Base-by-base conservation (phyloP, 805 yeast species). In the Saturnispora halmiae region DNA sequence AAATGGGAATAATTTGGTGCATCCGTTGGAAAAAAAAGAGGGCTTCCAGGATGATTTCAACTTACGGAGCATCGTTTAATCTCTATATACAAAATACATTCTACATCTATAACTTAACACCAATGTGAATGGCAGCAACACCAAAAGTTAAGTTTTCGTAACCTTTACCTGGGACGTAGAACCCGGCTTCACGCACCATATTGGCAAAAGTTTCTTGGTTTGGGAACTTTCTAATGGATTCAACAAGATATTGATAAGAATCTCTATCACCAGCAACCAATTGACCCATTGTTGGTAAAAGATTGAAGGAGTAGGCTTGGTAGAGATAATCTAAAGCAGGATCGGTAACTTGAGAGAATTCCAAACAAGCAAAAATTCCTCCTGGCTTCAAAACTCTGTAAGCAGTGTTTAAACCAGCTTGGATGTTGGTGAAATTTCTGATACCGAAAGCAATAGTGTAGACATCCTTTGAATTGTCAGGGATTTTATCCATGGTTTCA, bases 401-500 rank as follows among this genome's bases (percentile, higher is more conserved):
- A 26, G 98, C 98, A n/a, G 96, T 81, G 52, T 83, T 72, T 53
- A 92, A 70, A 22, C 97, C 98, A 4, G 86, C 87, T 63, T 88
- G 96, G 53, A 92, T 79, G 59, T 92, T 72, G 43, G 98, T 92
- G 63, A 94, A 92, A 64, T 92, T 92, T 63, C 98, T 77, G 65
- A 92, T 92, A 45, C 98, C 98, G 60, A 92, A 92, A 3, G 96
- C 94, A 52, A 92, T 87, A 2, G 98, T 92, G 63, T 92, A 92
- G 38, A 92, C 78, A 59, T 92, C 98, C 65, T 87, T 90, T 6
- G 95, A 84, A 59, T 81, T 78, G 53, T 82, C 87, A 35, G 79
- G 81, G 49, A 92, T 83, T 41, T 76, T 69, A 51, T 86, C 96
- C 66, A 92, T 71, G 7, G 70, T 69, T 64, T 92, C 96, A 47